Evolutionary conservation across 306 rosid genomes (phyloP).

Genomic region (Ormosia semicastrata): DNA sequence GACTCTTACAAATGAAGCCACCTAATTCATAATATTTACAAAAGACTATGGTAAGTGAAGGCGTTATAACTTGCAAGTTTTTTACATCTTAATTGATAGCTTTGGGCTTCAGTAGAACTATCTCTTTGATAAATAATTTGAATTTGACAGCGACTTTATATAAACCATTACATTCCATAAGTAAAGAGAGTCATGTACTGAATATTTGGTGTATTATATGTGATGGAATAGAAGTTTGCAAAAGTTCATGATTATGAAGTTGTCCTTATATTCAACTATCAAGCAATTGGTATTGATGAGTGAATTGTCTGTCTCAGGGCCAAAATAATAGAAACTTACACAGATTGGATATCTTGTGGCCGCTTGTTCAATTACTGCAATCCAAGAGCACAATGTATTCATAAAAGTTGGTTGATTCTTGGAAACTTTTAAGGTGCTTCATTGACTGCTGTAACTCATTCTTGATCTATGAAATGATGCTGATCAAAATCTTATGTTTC

Average conservation of each 20-base stretch:
- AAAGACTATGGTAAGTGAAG: neutral
- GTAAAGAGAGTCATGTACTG: neutral
- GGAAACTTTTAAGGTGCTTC: constrained; percentile 35
- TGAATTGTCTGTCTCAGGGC: constrained; percentile 57
- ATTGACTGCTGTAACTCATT: constrained; percentile 33
- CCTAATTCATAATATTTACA: neutral
- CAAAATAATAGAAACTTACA: constrained; percentile 76
- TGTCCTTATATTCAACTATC: neutral
- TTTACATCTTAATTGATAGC: neutral
- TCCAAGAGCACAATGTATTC: constrained; percentile 53
- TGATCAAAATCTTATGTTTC: neutral
- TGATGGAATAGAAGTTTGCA: neutral
- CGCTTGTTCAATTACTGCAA: constrained; percentile 90
- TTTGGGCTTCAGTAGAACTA: neutral
- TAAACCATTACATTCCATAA: neutral
- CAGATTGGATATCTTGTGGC: constrained; percentile 94
- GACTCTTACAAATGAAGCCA: neutral
- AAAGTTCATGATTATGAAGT: neutral
- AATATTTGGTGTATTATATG: neutral
- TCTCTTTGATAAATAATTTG: neutral
- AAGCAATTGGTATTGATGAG: neutral
- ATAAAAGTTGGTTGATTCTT: constrained; percentile 21
- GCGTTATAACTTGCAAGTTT: neutral
- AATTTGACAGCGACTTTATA: neutral
- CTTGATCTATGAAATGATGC: constrained; percentile 24